These are phyloP conservation scores for Areca catechu DNA, from an alignment of 176 grass and related monocot species.

Conservation along the genomic window DNA sequence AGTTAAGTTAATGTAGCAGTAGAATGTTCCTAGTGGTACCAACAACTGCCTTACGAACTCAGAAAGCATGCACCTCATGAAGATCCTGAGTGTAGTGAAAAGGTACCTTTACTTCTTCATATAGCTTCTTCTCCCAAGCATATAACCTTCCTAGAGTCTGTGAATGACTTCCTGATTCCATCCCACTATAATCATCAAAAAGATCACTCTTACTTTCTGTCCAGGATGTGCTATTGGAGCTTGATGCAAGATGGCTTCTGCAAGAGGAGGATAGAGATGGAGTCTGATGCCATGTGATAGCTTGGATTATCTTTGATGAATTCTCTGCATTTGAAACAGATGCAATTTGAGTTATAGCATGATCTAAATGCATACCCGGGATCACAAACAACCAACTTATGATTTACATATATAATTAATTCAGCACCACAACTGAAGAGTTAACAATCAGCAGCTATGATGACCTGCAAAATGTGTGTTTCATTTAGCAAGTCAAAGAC, in stretches of 20 bases:
- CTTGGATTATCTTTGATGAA: constrained; percentile 74
- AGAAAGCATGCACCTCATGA: background rate
- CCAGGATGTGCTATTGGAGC: constrained; percentile 58
- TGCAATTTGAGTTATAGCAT: constrained; percentile 13
- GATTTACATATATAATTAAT: too few relatives aligned
- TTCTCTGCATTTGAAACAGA: constrained; percentile 50
- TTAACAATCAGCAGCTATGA: too few relatives aligned
- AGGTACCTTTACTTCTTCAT: constrained; percentile 92
- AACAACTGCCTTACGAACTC: too few relatives aligned
- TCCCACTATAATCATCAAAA: constrained; percentile 60
- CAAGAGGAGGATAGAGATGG: constrained; percentile 59
- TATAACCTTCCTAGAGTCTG: constrained; percentile 80
- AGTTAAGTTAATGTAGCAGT: too few relatives aligned
- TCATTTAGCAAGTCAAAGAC: too few relatives aligned
- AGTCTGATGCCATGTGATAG: constrained; percentile 78
- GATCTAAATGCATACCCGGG: too few relatives aligned
- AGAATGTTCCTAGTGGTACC: too few relatives aligned
- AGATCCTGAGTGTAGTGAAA: background rate
- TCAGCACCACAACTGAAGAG: too few relatives aligned
- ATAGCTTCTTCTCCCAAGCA: constrained; percentile 97
- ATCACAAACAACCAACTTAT: too few relatives aligned
- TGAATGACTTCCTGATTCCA: constrained; percentile 85
- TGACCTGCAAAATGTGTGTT: too few relatives aligned
- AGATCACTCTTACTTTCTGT: constrained; percentile 68
- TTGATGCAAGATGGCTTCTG: constrained; percentile 46